These are phyloP conservation scores for Ogataea siamensis DNA, from an alignment of 805 yeast genomes.

Conservation along the genomic window DNA sequence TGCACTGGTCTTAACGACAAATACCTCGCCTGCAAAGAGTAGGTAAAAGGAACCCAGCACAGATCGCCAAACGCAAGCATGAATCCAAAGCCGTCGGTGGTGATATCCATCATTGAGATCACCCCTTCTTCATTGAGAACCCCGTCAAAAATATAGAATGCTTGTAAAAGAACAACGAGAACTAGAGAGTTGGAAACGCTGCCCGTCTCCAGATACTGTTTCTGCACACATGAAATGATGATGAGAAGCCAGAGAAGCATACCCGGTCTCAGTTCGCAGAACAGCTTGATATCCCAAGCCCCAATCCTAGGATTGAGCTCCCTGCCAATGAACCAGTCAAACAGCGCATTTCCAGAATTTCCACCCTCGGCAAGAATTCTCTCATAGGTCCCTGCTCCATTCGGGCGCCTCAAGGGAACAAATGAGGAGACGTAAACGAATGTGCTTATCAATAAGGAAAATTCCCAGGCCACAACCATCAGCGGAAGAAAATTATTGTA, in stretches of 20 bases:
- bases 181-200: conserved; percentile 67
- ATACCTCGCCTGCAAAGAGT: conserved; percentile 82
- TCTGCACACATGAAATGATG: conserved; percentile 76
- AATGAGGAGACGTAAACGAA: conserved; percentile 70
- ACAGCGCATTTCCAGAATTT: conserved; percentile 68
- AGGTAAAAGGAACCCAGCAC: conserved; percentile 89
- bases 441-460: conserved; percentile 60
- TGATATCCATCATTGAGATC: conserved; percentile 91
- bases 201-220: conserved; percentile 65
- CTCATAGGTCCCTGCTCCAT: conserved; percentile 57
- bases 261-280: conserved; percentile 94
- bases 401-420: conserved; percentile 49
- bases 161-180: conserved; percentile 67
- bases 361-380: conserved; percentile 83
- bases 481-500: conserved; percentile 68
- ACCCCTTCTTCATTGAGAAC: conserved; percentile 88
- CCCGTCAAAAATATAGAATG: conserved; percentile 86
- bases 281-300: conserved; percentile 80
- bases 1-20: conserved; percentile 61
- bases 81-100: conserved; percentile 96
- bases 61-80: conserved; percentile 96
- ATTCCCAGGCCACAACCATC: conserved; percentile 58
- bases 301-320: conserved; percentile 92
- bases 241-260: conserved; percentile 80
- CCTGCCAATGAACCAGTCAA: conserved; percentile 97